phyloP scores from a whole-genome alignment of 129 eudicot genomes.

The sunflower (Helianthus annuus) region DNA sequence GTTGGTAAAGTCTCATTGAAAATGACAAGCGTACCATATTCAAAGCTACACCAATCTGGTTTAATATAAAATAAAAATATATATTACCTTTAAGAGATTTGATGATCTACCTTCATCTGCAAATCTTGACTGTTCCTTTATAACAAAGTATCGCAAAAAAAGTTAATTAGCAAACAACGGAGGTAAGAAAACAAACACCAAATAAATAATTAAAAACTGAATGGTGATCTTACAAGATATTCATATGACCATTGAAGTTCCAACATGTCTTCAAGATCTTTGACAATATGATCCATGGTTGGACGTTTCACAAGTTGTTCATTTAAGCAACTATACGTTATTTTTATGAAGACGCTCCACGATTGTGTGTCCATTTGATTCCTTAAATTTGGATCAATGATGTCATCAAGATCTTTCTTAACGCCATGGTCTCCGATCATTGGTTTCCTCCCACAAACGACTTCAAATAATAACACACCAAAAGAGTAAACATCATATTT shows the following conservation, averaged over 20 bases:
- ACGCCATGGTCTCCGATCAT: no score
- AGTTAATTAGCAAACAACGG: neutral
- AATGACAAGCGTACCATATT: no score
- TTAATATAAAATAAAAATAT: no score
- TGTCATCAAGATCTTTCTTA: no score
- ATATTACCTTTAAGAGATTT: neutral
- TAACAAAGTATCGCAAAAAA: neutral
- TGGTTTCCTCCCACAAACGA: slow-evolving; percentile 17
- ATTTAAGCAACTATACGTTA: slow-evolving; percentile 3
- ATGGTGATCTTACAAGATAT: slow-evolving; percentile 1
- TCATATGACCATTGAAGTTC: neutral
- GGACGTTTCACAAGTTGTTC: slow-evolving; percentile 6
- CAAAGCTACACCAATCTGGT: no score
- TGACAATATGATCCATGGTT: slow-evolving; percentile 4
- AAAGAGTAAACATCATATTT: slow-evolving; percentile 19
- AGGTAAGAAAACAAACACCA: no score
- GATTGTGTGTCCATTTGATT: slow-evolving; percentile 14
- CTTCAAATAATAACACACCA: slow-evolving; percentile 15
- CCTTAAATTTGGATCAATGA: neutral
- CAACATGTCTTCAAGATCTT: neutral
- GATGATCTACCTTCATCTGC: neutral
- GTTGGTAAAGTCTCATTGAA: no score
- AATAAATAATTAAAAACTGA: neutral
- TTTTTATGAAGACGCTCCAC: neutral
- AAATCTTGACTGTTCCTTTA: neutral